These are phyloP conservation scores for Mariannaea sp. DNA, from an alignment of 2,329 filamentous ascomycete genomes.

Conservation along the genomic window DNA sequence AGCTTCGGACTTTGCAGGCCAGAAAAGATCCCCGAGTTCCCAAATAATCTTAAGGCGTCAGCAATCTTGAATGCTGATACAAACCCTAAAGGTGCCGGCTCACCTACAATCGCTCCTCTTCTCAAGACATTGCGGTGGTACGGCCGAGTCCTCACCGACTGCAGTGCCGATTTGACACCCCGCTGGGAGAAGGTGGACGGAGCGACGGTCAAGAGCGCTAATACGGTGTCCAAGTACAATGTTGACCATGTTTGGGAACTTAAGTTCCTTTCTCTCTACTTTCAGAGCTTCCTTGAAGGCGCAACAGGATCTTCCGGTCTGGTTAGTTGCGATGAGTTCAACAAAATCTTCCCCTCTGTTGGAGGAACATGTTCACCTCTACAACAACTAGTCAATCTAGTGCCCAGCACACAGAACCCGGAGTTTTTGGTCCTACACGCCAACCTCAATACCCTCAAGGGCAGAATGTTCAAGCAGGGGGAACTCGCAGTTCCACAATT, in stretches of 20 bases:
- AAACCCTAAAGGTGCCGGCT: too few species aligned
- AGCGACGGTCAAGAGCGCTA: too few species aligned
- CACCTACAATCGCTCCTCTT: too few species aligned
- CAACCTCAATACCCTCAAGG: slow-evolving; percentile 12
- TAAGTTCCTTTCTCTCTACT: slow-evolving; percentile 17
- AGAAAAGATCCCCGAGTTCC: too few species aligned
- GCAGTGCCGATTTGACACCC: too few species aligned
- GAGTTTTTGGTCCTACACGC: slow-evolving; percentile 13
- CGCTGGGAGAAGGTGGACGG: too few species aligned
- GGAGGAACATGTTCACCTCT: not conserved
- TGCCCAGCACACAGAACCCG: not conserved
- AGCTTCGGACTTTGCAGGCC: too few species aligned
- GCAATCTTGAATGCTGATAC: too few species aligned
- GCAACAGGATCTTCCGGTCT: not conserved
- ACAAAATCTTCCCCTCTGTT: slow-evolving; percentile 2
- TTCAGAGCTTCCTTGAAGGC: not conserved
- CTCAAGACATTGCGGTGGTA: too few species aligned
- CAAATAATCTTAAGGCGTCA: too few species aligned
- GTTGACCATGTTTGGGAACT: slow-evolving; percentile 21
- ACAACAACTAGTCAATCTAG: not conserved
- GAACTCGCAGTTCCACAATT: not conserved
- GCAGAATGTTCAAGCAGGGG: slow-evolving; percentile 12
- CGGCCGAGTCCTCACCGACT: too few species aligned
- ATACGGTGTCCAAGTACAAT: not conserved
- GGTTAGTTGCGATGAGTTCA: slow-evolving; percentile 15